Base-by-base conservation (phyloP, 2,329 filamentous ascomycete species). In the Cladophialophora psammophila region DNA sequence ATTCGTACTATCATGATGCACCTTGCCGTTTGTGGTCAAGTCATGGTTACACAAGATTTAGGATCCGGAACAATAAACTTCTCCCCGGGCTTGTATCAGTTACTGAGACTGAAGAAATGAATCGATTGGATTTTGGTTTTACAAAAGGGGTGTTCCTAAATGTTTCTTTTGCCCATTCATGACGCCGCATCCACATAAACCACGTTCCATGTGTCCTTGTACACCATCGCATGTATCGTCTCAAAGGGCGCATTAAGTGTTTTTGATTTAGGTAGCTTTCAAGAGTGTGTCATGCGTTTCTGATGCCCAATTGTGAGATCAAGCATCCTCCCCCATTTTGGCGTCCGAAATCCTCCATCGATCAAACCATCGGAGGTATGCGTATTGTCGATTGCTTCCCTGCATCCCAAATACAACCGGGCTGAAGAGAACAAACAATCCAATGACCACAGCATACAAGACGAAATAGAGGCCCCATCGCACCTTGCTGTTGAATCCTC, bases 351-450 rank as follows among this genome's bases (percentile, higher is more conserved):
- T 91, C 76, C 88, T 90, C 94, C 94, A 99, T 72, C 82, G 88
- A 72, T 90, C 87, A 73, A 97, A 91, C 95, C 95, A 99, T 84
- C 93, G 96, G 82, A 99, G 84, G 82, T 98, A 94, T 74, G 84
- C 86, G 87, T 94, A 99, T 78, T 98, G 83, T 79, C 87, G 86
- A 81, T 92, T 93, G 68, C 87, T 82, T 13, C 95, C 95, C 65
- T 90, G 89, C 92, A 99, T 99, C 68, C 95, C 95, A 84, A 96
- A 99, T 79, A 92, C 95, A 76, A 99, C 94, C 26, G 92, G 94
- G 72, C 94, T 90, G 83, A 99, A 99, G 75, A 91, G 85, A 75
- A 94, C 85, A 81, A 97, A 99, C 50, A 98, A 85, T 5, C 90
- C 60, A 71, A 96, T 89, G 63, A 93, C 86, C 31, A 86, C 78